These are phyloP conservation scores for Monosporascus sp. DNA, from an alignment of 2,329 filamentous ascomycete genomes.

Conservation along the genomic window DNA sequence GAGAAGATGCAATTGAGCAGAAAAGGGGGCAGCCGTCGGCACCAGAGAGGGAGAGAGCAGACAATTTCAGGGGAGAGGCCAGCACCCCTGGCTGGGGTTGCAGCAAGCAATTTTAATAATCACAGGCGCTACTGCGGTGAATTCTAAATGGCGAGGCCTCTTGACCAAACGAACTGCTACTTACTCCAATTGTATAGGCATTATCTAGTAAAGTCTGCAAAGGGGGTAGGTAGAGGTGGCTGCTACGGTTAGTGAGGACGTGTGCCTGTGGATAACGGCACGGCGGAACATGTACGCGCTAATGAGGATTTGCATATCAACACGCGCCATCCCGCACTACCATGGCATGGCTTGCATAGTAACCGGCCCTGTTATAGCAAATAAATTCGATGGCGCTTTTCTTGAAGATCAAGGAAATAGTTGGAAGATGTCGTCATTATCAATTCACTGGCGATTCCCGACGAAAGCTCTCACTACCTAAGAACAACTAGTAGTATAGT, in stretches of 20 bases:
- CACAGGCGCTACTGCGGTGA: neutral
- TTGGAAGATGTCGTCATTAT: neutral
- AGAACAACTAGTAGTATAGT: neutral
- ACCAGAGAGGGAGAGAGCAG: neutral
- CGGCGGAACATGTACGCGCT: no score
- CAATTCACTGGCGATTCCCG: neutral
- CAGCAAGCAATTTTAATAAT: neutral
- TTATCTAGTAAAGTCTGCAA: no score
- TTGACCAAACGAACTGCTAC: no score
- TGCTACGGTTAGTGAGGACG: no score
- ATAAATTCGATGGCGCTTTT: neutral
- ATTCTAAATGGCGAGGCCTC: neutral
- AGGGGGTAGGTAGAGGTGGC: no score
- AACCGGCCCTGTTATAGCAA: neutral
- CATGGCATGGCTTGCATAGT: no score
- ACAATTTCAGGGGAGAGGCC: neutral
- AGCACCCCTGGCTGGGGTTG: neutral
- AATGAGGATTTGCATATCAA: no score
- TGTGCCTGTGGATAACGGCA: no score
- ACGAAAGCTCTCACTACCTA: neutral
- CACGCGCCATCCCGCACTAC: no score
- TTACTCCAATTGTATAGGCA: no score
- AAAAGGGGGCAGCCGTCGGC: no score
- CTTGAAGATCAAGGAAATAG: neutral
- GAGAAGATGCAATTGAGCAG: no score